phyloP scores from a whole-genome alignment of 352 stramenopile genomes.

The Phytophthora litchii region DNA sequence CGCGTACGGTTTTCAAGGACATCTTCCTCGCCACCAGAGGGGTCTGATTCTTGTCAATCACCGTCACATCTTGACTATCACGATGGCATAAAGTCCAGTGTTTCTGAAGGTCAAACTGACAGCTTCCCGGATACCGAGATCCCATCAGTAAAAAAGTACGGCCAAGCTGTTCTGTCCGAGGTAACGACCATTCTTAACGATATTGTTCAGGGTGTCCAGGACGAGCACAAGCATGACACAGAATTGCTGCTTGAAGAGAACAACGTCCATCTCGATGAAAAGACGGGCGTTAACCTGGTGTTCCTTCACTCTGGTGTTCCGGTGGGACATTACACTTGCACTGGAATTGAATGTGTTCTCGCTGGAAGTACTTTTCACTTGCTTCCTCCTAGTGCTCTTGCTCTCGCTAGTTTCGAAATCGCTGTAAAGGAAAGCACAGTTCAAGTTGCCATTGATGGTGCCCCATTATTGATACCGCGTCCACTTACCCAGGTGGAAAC shows the following conservation, averaged over 20 bases:
- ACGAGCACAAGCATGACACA: not conserved
- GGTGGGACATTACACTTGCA: conserved; percentile 60
- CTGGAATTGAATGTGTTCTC: conserved; percentile 58
- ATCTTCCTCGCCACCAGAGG: not conserved
- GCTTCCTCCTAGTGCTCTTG: conserved; percentile 36
- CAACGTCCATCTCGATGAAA: conserved; percentile 68
- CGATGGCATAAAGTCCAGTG: not conserved
- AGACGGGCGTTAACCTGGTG: conserved; percentile 53
- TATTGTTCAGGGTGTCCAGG: not conserved
- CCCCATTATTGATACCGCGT: conserved; percentile 53
- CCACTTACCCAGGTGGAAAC: conserved; percentile 41
- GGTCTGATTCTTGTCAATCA: not conserved
- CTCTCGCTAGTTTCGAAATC: conserved; percentile 52
- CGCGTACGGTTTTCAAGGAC: conserved; percentile 45
- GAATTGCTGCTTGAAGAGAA: conserved; percentile 53
- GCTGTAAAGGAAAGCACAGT: conserved; percentile 59
- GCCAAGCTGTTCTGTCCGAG: not conserved
- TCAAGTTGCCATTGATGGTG: conserved; percentile 47
- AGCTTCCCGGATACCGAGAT: not conserved
- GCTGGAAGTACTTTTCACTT: conserved; percentile 61
- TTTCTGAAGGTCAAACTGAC: not conserved
- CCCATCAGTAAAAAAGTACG: not conserved
- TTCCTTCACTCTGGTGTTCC: conserved; percentile 53
- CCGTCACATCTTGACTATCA: conserved; percentile 2
- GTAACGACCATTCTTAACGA: conserved; percentile 1